Evolutionary conservation across 208 protist species (phyloP).

Genomic region (Leishmania arabica): DNA sequence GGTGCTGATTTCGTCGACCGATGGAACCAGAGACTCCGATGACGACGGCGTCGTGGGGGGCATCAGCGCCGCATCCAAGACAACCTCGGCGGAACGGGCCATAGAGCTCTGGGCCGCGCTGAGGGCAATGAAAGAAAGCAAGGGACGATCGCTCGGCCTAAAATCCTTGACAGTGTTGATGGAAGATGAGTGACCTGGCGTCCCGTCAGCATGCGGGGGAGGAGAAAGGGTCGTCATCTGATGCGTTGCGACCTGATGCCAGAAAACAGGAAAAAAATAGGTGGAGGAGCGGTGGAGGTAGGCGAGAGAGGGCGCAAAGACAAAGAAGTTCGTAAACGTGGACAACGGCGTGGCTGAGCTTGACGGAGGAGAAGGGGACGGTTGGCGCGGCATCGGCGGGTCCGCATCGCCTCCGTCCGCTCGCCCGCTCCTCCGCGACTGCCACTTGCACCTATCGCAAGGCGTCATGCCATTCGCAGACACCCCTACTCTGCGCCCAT

Average conservation of each 20-base stretch:
- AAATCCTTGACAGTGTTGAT: not conserved
- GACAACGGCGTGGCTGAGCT: not conserved
- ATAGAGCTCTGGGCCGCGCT: slow-evolving; percentile 29
- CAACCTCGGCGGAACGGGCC: slow-evolving; percentile 21
- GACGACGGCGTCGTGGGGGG: not conserved
- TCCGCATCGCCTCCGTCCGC: not conserved
- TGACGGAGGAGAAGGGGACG: not conserved
- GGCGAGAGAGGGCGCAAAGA: not conserved
- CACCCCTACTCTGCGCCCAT: not conserved
- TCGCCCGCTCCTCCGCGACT: not conserved
- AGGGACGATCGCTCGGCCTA: slow-evolving; percentile 30
- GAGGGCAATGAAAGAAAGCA: slow-evolving; percentile 52
- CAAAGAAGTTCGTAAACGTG: not conserved
- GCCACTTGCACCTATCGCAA: not conserved
- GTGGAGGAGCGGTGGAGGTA: not conserved
- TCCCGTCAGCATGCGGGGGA: not conserved
- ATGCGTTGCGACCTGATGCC: not conserved
- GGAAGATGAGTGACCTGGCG: not conserved
- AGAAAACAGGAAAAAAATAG: not conserved
- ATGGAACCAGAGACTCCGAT: not conserved
- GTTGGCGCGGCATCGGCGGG: not conserved
- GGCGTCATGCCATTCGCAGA: not conserved
- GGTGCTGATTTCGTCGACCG: not conserved
- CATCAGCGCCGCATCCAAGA: slow-evolving; percentile 32
- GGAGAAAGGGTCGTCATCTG: not conserved